Percentiles rank a stretch among this genome's conserved stretches.
Evolutionary conservation across 176 grass and related monocot genomes (phyloP).

Genomic region (Phoenix roebelenii): DNA sequence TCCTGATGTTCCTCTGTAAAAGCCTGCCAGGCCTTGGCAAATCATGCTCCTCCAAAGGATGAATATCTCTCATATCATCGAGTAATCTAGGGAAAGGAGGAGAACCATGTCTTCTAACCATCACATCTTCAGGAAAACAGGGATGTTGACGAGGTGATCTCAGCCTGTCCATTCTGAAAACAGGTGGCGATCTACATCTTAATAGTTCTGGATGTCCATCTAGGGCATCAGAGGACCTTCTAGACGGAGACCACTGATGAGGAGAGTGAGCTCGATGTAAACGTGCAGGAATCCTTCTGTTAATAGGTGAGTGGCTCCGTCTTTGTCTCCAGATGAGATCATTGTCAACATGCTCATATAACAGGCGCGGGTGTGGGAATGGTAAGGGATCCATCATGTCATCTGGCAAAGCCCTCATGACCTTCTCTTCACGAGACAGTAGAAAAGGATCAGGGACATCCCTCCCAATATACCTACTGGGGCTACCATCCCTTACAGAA

Average conservation of each 20-base stretch:
- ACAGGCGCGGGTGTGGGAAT: constrained; percentile 17
- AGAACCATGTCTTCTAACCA: constrained; percentile 12
- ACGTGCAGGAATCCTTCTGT: not conserved
- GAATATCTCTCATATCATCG: not conserved
- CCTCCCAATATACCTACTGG: constrained; percentile 6
- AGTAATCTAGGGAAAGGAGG: constrained; percentile 9
- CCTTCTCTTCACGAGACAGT: not conserved
- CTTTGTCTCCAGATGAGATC: constrained; percentile 14
- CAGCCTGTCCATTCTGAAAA: not conserved
- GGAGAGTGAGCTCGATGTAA: not conserved
- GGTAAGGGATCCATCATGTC: constrained; percentile 16
- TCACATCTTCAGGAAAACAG: constrained; percentile 15
- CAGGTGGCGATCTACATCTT: not conserved
- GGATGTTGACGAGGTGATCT: constrained; percentile 13
- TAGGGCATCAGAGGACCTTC: constrained; percentile 4
- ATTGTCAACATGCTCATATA: constrained; percentile 25
- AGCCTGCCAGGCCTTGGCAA: constrained; percentile 12
- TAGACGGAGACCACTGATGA: constrained; percentile 21
- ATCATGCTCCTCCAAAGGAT: not conserved
- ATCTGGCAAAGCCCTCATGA: not conserved
- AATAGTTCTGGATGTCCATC: constrained; percentile 17
- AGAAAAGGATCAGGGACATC: constrained; percentile 2
- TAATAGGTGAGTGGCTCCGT: constrained; percentile 19
- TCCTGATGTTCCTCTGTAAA: constrained; percentile 22
- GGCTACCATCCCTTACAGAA: constrained; percentile 5